Base-by-base conservation (phyloP, 164 flowering plant genomes). In the Umbilicus rupestris region DNA sequence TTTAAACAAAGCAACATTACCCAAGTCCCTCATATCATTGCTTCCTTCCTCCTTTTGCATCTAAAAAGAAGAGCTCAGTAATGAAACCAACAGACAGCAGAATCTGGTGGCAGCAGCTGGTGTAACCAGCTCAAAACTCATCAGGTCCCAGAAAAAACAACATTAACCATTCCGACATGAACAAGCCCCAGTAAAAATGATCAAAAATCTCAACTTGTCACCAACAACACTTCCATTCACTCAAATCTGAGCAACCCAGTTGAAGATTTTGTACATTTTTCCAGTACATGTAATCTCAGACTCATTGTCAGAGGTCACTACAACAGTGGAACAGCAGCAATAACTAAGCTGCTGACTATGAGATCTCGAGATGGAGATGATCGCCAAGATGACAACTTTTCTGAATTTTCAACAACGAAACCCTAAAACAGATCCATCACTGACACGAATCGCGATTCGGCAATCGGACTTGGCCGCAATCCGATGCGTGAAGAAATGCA, bases 391-490 rank as follows among this genome's bases (percentile, higher is more conserved):
- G n/a, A n/a, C n/a, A n/a, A n/a, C n/a, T n/a, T n/a, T n/a, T n/a
- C n/a, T n/a, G n/a, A 62, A 50, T 3, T 22, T 62, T 63, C 72
- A 87, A 72, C 94, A 89, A 39, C 81, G 90, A 70, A 87, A 85
- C 19, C 89, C 97, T 16, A 89, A 65, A 5, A 93, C 96, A 66
- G 95, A 83, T 58, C 98, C 97, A 78, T 86, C 95, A 68, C 66
- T 78, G 20, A 81, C 87, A 42, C 80, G 58, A 68, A 94, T 72
- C 5, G 74, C 73, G 2, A 90, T 85, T 50, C 75, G 68, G 70
- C 98, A 94, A 0, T 68, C 72, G 16, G 78, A 69, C 19, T 62
- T 74, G 1, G 85, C 71, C 64, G 80, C 87, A 67, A 86, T 89
- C 39, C 78, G 92, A 52, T 91, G 97, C 0, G 86, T 84, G 69